Evolutionary conservation across 2,329 filamentous ascomycete genomes (phyloP), one percentile per base, ranked within the genome.

Genomic region (Eurotiales sp.): DNA sequence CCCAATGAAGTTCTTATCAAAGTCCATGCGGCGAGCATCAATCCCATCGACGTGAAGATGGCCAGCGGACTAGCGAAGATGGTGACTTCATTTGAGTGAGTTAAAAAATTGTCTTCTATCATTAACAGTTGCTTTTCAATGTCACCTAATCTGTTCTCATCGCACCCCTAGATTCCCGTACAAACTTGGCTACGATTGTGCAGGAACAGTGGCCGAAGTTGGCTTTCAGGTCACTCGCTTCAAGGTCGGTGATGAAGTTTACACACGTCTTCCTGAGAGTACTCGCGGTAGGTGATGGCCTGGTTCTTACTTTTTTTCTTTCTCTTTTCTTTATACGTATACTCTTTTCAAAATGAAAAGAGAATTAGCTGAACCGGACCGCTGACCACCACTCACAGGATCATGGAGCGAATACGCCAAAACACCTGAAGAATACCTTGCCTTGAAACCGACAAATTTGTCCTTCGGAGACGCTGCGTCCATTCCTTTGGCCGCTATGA

Each of bases 21-120:
- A 37, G 71, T 76, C 6, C 63, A 72, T 46, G 72, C 73, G 7
- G 71, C 71, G 2, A 68, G 65, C 40, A 61, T 76, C 37, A 77
- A 77, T 55, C 72, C 74, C 1, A 61, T 75, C 7, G 73, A 76
- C 59, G 68, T 75, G 3, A 70, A 71, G 46, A 67, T 68, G 45
- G 72, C 71, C 2, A 59, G 60, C 8, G 71, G 71, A 0, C 51
- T 58, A 2, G 56, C 67, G 23, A 72, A 70, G 48, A 21, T 60
- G 10, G 58, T 64, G 14, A 23, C 65, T 8, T 55, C 58, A 21
- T 62, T 66, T 41, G 46, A 53, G 67, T 69, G 57, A 44, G 59
- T 27, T 48, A 39, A 23, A 29, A 6, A 2, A 34, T 34, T 34
- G 14, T 3, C 12, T 34, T n/a, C 12, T 15, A n/a, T 14, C 30